Conservation (phyloP, 192 early-diverging fungal genomes). For the Paraglomus occultum region DNA sequence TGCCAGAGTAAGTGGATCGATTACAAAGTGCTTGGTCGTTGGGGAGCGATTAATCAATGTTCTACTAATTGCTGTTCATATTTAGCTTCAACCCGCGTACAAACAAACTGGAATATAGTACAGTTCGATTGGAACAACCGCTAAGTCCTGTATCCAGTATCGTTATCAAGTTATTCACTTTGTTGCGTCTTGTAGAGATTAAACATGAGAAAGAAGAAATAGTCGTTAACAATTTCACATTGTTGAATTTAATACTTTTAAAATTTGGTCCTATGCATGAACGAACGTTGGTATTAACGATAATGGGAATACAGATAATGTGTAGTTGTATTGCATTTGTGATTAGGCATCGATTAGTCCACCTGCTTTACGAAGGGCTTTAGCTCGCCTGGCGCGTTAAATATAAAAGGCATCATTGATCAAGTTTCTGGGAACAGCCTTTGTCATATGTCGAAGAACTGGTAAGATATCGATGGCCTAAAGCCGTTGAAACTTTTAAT, state of each 20-base stretch:
- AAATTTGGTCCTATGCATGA: conserved; percentile 75
- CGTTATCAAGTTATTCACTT: conserved; percentile 28
- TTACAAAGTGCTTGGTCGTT: conserved; percentile 35
- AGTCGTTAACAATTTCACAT: conserved; percentile 85
- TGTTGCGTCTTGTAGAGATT: conserved; percentile 6
- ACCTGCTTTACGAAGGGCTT: conserved; percentile 70
- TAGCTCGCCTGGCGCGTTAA: neutral
- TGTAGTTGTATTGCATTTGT: conserved; percentile 73
- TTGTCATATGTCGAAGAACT: too few species aligned
- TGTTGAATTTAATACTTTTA: conserved; percentile 89
- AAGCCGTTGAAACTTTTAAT: too few species aligned
- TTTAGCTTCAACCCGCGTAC: conserved; percentile 18
- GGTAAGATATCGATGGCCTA: too few species aligned
- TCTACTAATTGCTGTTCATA: conserved; percentile 25
- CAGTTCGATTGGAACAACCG: conserved; percentile 7
- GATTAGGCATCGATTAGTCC: conserved; percentile 78
- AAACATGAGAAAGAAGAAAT: conserved; percentile 38
- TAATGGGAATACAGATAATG: conserved; percentile 68
- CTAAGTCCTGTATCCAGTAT: neutral
- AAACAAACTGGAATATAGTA: conserved; percentile 21
- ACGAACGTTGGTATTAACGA: conserved; percentile 48
- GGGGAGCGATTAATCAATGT: conserved; percentile 25
- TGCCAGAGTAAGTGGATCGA: conserved; percentile 65
- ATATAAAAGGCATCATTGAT: too few species aligned
- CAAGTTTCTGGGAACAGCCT: too few species aligned